Evolutionary conservation across 164 flowering plant species (phyloP).

Genomic region (Kalanchoe fedtschenkoi): DNA sequence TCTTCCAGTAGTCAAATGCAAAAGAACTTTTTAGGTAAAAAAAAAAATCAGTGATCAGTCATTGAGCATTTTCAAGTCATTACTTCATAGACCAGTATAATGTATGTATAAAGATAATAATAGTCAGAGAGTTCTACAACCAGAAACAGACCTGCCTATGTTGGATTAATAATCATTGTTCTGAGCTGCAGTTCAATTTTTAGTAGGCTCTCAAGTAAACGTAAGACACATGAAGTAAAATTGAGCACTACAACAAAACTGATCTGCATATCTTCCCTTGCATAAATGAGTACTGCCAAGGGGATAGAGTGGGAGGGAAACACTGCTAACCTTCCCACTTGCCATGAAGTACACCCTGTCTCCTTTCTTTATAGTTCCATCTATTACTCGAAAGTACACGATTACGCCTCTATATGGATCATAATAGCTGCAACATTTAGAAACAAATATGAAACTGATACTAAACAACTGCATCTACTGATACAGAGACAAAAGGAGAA

Average conservation of each 20-base stretch:
- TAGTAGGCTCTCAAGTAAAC: too few species aligned
- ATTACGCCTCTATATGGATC: slow-evolving; percentile 94
- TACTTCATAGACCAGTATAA: neutral
- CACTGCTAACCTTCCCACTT: slow-evolving; percentile 63
- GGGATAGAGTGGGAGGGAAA: neutral
- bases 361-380: slow-evolving; percentile 82
- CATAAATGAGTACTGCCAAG: neutral
- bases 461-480: neutral
- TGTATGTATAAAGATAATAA: too few species aligned
- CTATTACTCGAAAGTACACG: slow-evolving; percentile 88
- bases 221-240: too few species aligned
- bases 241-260: neutral
- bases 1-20: too few species aligned
- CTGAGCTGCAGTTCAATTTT: too few species aligned
- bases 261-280: too few species aligned
- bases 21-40: too few species aligned
- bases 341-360: slow-evolving; percentile 88
- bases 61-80: neutral
- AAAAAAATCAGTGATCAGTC: neutral
- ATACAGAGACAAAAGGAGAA: neutral
- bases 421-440: slow-evolving; percentile 65
- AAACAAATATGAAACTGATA: neutral
- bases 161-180: too few species aligned
- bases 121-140: too few species aligned
- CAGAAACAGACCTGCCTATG: too few species aligned